Evolutionary conservation across 2,329 filamentous ascomycete species (phyloP).

Genomic region (Exophiala lecanii-corni): DNA sequence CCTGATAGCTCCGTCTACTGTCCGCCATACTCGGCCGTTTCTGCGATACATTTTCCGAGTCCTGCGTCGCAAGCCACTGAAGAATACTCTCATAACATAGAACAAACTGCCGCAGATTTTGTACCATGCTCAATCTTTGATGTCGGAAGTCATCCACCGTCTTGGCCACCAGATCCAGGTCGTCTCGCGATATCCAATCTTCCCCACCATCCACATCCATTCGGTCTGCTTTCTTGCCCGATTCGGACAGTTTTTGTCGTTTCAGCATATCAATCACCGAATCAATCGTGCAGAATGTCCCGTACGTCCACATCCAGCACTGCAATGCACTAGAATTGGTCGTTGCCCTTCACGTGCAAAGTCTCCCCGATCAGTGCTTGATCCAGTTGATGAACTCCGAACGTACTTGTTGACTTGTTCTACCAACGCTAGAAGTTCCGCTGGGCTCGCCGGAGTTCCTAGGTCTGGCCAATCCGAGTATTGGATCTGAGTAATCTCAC

Average conservation of each 20-base stretch:
- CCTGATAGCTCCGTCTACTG: conserved; percentile 21
- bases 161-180: conserved; percentile 73
- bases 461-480: conserved; percentile 98
- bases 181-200: conserved; percentile 65
- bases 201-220: conserved; percentile 35
- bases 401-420: conserved; percentile 74
- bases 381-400: conserved; percentile 34
- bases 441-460: conserved; percentile 82
- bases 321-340: conserved; percentile 90
- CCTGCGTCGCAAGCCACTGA: conserved; percentile 65
- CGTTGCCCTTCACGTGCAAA: conserved; percentile 53
- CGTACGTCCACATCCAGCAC: conserved; percentile 89
- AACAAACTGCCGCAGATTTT: conserved; percentile 87
- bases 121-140: conserved; percentile 93
- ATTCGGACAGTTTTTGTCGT: conserved; percentile 57
- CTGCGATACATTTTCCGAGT: conserved; percentile 6
- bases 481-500: conserved; percentile 90
- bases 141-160: conserved; percentile 87
- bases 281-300: conserved; percentile 97
- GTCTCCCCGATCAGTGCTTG: conserved; percentile 50
- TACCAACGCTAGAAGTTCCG: conserved; percentile 81
- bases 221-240: conserved; percentile 9
- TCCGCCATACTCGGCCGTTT: conserved; percentile 17
- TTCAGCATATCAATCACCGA: conserved; percentile 95
- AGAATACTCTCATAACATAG: conserved; percentile 93